phyloP scores from a whole-genome alignment of 352 stramenopile species.

The Phytophthora citricola region DNA sequence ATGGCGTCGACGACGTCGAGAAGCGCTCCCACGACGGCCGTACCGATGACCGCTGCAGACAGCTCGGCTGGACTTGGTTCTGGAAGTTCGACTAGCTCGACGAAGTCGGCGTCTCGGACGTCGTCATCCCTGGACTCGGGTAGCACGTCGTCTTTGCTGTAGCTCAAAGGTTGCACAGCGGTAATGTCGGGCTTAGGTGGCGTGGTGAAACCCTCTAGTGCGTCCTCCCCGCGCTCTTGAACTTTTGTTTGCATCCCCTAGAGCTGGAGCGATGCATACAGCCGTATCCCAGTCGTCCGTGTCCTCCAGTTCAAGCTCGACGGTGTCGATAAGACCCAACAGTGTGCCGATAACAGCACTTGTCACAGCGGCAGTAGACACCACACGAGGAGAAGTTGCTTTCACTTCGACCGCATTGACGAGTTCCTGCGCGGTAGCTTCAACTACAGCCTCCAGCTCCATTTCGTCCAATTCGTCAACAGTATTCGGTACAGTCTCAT shows the following conservation, averaged over 20 bases:
- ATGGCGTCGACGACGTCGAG: conserved; percentile 27
- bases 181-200: not conserved
- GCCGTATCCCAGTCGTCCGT: conserved; percentile 2
- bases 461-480: not conserved
- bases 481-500: too few relatives aligned
- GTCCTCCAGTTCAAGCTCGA: conserved; percentile 18
- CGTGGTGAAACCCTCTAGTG: not conserved
- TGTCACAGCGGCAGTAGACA: conserved; percentile 27
- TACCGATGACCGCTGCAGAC: conserved; percentile 14
- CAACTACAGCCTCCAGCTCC: conserved; percentile 15
- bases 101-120: conserved; percentile 23
- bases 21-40: conserved; percentile 27
- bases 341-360: conserved; percentile 28
- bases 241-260: conserved; percentile 1
- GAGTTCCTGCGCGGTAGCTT: conserved; percentile 10
- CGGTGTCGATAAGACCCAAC: conserved; percentile 21
- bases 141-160: not conserved
- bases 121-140: conserved; percentile 8
- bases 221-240: not conserved
- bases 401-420: conserved; percentile 22
- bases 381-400: conserved; percentile 16
- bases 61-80: conserved; percentile 26
- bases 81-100: conserved; percentile 25
- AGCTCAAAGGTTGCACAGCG: not conserved
- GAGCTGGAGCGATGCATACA: not conserved